Base-by-base conservation (phyloP, 495 filamentous ascomycete species). In the Penicillium flavigenum region DNA sequence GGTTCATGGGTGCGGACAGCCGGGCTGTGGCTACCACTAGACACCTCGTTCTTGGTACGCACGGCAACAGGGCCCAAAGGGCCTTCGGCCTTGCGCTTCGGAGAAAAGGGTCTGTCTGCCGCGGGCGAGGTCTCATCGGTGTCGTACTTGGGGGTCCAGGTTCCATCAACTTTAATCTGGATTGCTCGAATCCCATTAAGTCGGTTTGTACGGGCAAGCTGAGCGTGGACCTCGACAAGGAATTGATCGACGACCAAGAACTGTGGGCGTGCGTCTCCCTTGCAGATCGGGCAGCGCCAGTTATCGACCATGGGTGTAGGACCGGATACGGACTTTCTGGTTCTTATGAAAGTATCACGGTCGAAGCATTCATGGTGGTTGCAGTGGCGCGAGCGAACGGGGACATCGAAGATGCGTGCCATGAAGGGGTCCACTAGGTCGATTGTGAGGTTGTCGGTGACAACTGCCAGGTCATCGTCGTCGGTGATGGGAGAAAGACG, bases 351-450 rank as follows among this genome's bases (percentile, higher is more conserved):
- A 0, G 83, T 91, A 26, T 90, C 83, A 22, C 94, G 85, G 67
- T 97, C 92, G 66, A 97, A 96, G 67, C 90, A 95, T 70, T 96
- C 90, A 36, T 83, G 72, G 67, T 97, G 92, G 7, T 72, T 72
- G 68, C 86, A 88, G 16, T 44, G 46, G 7, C 59, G 72, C 14
- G 89, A 84, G 17, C 91, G 85, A 7, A 83, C 89, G 4, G 92
- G 91, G 0, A 81, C 73, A 3, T 81, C 73, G 65, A 88, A 91
- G n/a, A 95, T 83, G 4, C 70, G 72, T 0, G 83, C 78, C 47
- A 77, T 85, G 69, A 89, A 91, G 0, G 91, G 91, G 66, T 96
- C 91, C 10, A 87, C 78, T 3, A 96, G 79, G 55, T 86, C 81
- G 59, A 97, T 82, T 22, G 79, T 81, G n/a, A 94, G 64, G 57